Base-by-base conservation (phyloP, 2,329 filamentous ascomycete species). In the Aspergillus melleus region DNA sequence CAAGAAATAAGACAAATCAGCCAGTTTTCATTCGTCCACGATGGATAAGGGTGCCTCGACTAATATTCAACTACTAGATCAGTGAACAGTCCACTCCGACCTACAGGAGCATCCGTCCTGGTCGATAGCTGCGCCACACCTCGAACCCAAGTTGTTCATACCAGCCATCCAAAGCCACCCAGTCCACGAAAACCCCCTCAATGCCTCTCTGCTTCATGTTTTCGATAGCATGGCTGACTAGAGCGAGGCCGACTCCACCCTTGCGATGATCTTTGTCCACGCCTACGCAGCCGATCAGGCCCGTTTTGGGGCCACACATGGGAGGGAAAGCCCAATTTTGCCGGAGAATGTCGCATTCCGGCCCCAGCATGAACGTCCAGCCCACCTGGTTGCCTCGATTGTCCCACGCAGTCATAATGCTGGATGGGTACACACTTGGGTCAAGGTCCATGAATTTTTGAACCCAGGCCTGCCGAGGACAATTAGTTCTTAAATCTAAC, bases 301-400 rank as follows among this genome's bases (percentile, higher is more conserved):
- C 79, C 0, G 78, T 80, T 12, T 76, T 73, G 5, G 74, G 70
- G 19, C 74, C 73, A 39, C 74, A 74, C 3, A 79, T 66, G 12
- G 73, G 70, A 6, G 78, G 72, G 54, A 80, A 77, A 2, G 77
- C 77, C 70, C 79, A 81, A 39, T 70, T 64, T 10, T 60, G 8
- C 30, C 75, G 62, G 3, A 74, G 62, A 10, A 77, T 54, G 1
- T 69, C 55, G 3, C 72, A 70, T 3, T 70, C 66, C 1, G 73
- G 69, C 11, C 71, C 67, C 16, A 78, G 72, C 78, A 81, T 81
- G 11, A 81, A 61, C 2, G 78, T 79, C 79, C 78, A 81, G 16
- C 75, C 79, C 9, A 79, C 68, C 61, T 80, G 78, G 3, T 70
- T 69, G 3, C 74, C 75, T 1, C 70, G 42, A 1, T 70, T 58